These are phyloP conservation scores for Sabuloglossum arenarium DNA, from an alignment of 495 filamentous ascomycete genomes.

Conservation along the genomic window DNA sequence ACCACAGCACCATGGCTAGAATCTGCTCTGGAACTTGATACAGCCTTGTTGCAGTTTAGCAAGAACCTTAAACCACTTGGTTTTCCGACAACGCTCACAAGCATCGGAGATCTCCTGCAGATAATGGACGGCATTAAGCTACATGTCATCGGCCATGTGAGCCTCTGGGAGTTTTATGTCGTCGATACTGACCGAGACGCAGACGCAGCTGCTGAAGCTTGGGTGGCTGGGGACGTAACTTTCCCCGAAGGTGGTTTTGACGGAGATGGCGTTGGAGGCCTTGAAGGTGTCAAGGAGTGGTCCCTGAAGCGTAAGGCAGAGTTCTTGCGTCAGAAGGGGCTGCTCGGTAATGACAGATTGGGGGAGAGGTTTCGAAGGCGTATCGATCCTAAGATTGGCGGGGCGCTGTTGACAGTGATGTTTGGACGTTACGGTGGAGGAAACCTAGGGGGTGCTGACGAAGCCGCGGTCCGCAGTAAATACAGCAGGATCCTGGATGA, in stretches of 20 bases:
- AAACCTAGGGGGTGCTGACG: conserved; percentile 20
- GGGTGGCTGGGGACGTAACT: conserved; percentile 34
- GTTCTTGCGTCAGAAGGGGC: conserved; percentile 37
- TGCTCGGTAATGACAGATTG: conserved; percentile 46
- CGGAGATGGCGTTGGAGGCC: conserved; percentile 22
- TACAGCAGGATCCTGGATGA: conserved; percentile 51
- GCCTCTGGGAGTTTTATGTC: conserved; percentile 86
- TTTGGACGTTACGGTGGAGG: conserved; percentile 44
- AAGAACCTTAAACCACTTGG: conserved; percentile 41
- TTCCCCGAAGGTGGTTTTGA: conserved; percentile 24
- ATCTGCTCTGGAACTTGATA: conserved; percentile 72
- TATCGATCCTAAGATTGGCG: conserved; percentile 44
- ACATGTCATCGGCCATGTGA: conserved; percentile 50
- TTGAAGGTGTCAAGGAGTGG: conserved; percentile 35
- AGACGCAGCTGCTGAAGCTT: conserved; percentile 44
- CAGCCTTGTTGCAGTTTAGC: conserved; percentile 58
- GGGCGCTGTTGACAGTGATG: conserved; percentile 43
- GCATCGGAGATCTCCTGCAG: conserved; percentile 49
- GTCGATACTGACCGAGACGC: conserved; percentile 57
- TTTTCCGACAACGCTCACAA: conserved; percentile 51
- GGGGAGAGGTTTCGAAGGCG: conserved; percentile 56
- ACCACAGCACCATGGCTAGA: conserved; percentile 86
- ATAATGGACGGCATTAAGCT: conserved; percentile 73
- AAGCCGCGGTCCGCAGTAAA: conserved; percentile 17
- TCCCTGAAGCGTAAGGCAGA: conserved; percentile 37